Evolutionary conservation across 1,139 yeast genomes (phyloP).

Genomic region (Taphrina pruni): DNA sequence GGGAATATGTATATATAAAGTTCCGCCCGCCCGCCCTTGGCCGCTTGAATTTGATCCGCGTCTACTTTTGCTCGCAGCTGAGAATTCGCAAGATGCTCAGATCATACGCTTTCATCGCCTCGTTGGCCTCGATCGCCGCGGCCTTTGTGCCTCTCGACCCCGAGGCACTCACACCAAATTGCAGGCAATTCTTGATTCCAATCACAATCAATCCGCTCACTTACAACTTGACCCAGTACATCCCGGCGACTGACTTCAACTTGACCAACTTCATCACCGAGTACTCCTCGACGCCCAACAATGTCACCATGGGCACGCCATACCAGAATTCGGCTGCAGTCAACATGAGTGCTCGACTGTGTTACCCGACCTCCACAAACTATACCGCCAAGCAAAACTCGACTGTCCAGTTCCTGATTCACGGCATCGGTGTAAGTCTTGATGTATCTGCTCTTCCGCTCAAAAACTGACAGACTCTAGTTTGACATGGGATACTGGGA

Average conservation of each 20-base stretch:
- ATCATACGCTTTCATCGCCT: conserved; percentile 2
- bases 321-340: conserved; percentile 1
- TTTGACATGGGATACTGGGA: conserved; percentile 38
- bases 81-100: neutral
- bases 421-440: conserved; percentile 28
- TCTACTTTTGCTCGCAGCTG: too few relatives aligned
- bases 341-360: conserved; percentile 20
- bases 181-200: conserved; percentile 13
- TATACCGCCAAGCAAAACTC: conserved; percentile 15
- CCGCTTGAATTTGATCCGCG: neutral
- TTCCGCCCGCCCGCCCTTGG: neutral
- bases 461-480: neutral
- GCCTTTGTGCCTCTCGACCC: conserved; percentile 27
- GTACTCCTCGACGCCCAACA: conserved; percentile 16
- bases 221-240: conserved; percentile 12
- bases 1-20: neutral
- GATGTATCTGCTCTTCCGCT: neutral
- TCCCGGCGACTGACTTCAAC: conserved; percentile 10
- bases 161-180: conserved; percentile 2
- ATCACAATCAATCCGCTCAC: conserved; percentile 9
- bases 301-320: conserved; percentile 11
- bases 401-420: conserved; percentile 36
- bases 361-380: conserved; percentile 29
- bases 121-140: conserved; percentile 11
- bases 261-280: conserved; percentile 17